phyloP scores from a whole-genome alignment of 176 grass and related monocot species.

The Echinochloa phyllopogon region DNA sequence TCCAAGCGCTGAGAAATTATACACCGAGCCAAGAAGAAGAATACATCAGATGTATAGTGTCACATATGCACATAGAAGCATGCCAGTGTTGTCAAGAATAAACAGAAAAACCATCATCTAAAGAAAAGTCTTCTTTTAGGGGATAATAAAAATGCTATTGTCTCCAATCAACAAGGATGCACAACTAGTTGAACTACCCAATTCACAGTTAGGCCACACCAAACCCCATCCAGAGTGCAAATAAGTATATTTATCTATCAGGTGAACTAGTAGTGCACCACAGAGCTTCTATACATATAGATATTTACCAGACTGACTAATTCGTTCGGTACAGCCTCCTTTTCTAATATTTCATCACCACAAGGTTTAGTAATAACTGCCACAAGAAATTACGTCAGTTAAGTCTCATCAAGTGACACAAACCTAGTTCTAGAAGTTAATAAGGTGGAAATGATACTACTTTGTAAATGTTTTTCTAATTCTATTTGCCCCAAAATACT shows the following conservation, averaged over 20 bases:
- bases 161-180: slow-evolving; percentile 17
- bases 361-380: neutral
- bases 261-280: neutral
- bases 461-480: neutral
- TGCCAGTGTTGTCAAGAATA: slow-evolving; percentile 9
- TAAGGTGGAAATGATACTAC: neutral
- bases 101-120: slow-evolving; percentile 4
- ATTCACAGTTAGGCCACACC: neutral
- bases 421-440: neutral
- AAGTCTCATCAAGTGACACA: neutral
- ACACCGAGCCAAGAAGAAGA: neutral
- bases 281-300: neutral
- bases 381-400: neutral
- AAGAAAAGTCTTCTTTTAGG: neutral
- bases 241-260: slow-evolving; percentile 22
- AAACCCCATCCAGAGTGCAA: neutral
- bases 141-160: neutral
- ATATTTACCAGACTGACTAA: neutral
- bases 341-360: slow-evolving; percentile 11
- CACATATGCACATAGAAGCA: slow-evolving; percentile 49
- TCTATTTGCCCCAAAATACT: slow-evolving; percentile 4
- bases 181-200: neutral
- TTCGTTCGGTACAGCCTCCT: neutral
- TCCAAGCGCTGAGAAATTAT: neutral
- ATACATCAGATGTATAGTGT: slow-evolving; percentile 3